Evolutionary conservation across 2,329 filamentous ascomycete genomes (phyloP).

Genomic region (Ophiobolus disseminans): DNA sequence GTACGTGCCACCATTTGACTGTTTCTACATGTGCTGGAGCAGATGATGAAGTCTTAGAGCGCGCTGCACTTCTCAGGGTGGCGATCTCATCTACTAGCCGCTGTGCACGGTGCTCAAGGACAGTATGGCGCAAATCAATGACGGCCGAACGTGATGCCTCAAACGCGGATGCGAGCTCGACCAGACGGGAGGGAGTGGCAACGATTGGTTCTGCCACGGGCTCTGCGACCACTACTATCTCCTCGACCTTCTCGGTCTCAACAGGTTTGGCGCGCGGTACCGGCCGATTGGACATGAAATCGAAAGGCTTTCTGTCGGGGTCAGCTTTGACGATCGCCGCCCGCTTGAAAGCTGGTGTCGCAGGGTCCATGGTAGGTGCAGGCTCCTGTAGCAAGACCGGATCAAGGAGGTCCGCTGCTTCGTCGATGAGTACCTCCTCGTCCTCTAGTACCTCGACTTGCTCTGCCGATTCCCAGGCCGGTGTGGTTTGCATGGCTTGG

Average conservation of each 20-base stretch:
- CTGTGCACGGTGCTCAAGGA: slow-evolving; percentile 24
- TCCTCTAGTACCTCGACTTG: neutral
- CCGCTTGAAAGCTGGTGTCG: slow-evolving; percentile 32
- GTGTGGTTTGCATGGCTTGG: slow-evolving; percentile 28
- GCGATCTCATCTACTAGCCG: slow-evolving; percentile 21
- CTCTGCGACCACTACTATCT: slow-evolving; percentile 36
- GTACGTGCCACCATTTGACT: slow-evolving; percentile 35
- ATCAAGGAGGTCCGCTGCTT: slow-evolving; percentile 21
- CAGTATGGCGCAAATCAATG: slow-evolving; percentile 14
- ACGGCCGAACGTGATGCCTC: slow-evolving; percentile 6
- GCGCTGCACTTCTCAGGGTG: slow-evolving; percentile 18
- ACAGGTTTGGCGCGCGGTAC: slow-evolving; percentile 36
- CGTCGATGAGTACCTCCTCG: slow-evolving; percentile 30
- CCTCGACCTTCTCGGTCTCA: slow-evolving; percentile 45
- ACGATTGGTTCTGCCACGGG: slow-evolving; percentile 5
- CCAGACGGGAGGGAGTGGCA: slow-evolving; percentile 1
- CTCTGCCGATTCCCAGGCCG: slow-evolving; percentile 21
- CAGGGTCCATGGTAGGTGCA: slow-evolving; percentile 34
- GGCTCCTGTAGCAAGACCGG: slow-evolving; percentile 16
- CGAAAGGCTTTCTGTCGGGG: slow-evolving; percentile 39
- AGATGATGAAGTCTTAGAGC: slow-evolving; percentile 13
- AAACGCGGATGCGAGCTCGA: slow-evolving; percentile 5
- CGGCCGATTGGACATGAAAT: slow-evolving; percentile 49
- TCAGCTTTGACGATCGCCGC: slow-evolving; percentile 39
- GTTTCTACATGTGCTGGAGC: slow-evolving; percentile 15